A percentile compares a stretch with the other conserved stretches of the same genome.
Conservation (phyloP, 1,139 yeast species). For the Taphrina betulina region DNA sequence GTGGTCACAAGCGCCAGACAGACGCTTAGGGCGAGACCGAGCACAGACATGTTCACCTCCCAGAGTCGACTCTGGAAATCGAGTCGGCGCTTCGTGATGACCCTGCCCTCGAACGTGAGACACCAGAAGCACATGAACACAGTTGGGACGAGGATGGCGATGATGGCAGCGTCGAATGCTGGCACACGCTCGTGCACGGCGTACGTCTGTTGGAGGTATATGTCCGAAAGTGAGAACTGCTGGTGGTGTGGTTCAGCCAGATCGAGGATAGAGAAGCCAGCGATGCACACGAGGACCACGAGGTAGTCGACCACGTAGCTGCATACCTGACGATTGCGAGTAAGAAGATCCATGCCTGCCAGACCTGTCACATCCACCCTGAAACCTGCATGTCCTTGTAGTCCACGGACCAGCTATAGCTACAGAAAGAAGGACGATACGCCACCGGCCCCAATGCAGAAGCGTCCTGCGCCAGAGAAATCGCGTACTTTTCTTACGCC, state of each 20-base stretch:
- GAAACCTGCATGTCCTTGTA: too few species aligned
- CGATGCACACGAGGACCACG: conserved; percentile 34
- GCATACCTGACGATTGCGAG: background rate
- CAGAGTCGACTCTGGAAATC: conserved; percentile 37
- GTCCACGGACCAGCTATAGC: too few species aligned
- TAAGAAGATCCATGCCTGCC: too few species aligned
- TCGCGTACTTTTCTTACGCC: too few species aligned
- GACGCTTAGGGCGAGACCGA: conserved; percentile 57
- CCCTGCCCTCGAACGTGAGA: conserved; percentile 42
- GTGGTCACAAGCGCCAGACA: conserved; percentile 59
- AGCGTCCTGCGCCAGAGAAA: too few species aligned
- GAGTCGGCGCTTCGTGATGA: conserved; percentile 47
- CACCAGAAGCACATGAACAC: conserved; percentile 46
- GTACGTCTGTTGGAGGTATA: conserved; percentile 68
- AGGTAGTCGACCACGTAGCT: conserved; percentile 38
- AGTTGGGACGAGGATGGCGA: conserved; percentile 50
- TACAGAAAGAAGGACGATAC: too few species aligned
- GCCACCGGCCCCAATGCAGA: too few species aligned
- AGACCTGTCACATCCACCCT: too few species aligned
- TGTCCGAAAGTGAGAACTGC: conserved; percentile 60
- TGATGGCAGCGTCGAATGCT: conserved; percentile 46
- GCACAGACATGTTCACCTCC: conserved; percentile 51
- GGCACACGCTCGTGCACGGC: conserved; percentile 64
- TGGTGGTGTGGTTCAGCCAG: conserved; percentile 37
- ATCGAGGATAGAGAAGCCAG: conserved; percentile 50